Conservation (phyloP, 148 eudicot species). For the Persicaria maculosa region DNA sequence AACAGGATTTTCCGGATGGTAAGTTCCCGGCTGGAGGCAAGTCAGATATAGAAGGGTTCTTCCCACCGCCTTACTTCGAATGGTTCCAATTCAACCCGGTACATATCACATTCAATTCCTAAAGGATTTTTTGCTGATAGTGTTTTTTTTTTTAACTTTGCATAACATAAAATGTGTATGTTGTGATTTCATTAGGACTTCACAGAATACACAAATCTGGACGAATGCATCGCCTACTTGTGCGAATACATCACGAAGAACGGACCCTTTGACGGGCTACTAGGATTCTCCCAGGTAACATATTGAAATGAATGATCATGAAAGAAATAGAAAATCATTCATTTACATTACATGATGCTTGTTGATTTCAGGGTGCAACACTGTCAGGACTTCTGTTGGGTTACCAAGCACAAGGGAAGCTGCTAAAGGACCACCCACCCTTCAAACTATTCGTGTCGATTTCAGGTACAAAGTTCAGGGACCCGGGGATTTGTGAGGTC, state of each 20-base stretch:
- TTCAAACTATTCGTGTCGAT: slow-evolving; percentile 52
- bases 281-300: slow-evolving; percentile 80
- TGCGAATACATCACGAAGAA: slow-evolving; percentile 59
- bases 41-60: slow-evolving; percentile 74
- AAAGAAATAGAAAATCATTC: background rate
- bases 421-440: slow-evolving; percentile 66
- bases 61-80: slow-evolving; percentile 84
- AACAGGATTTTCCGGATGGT: slow-evolving; percentile 74
- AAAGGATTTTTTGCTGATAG: background rate
- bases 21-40: slow-evolving; percentile 67
- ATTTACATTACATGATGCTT: background rate
- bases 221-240: slow-evolving; percentile 60
- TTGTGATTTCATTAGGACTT: slow-evolving; percentile 38
- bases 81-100: slow-evolving; percentile 87
- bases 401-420: slow-evolving; percentile 63
- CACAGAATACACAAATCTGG: slow-evolving; percentile 70
- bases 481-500: slow-evolving; percentile 46
- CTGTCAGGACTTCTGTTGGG: slow-evolving; percentile 57
- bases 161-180: background rate
- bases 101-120: slow-evolving; percentile 7
- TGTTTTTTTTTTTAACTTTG: background rate
- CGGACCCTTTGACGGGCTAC: slow-evolving; percentile 79
- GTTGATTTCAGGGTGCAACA: slow-evolving; percentile 44
- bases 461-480: slow-evolving; percentile 71
- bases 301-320: background rate